A percentile compares a stretch with the other conserved stretches of the same genome.
phyloP scores from a whole-genome alignment of 164 flowering plant species.

The Macadamia integrifolia region DNA sequence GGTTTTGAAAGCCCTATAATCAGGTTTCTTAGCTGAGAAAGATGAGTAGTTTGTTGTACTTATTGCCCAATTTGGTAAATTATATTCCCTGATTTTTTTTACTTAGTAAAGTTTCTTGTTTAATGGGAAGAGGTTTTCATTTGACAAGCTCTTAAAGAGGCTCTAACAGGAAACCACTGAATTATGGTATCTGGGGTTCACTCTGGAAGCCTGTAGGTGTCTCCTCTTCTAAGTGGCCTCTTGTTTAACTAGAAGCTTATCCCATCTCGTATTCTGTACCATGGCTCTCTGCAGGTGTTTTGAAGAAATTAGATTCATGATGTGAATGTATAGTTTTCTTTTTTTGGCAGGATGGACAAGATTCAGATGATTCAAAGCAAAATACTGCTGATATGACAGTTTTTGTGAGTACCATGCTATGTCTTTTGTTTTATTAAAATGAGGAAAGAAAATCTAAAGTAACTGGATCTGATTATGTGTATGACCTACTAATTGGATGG shows the following conservation, averaged over 20 bases:
- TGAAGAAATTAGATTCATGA: not conserved
- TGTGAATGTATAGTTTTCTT: not conserved
- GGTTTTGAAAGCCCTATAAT: no score
- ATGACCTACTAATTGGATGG: not conserved
- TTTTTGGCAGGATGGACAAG: slow-evolving; percentile 47
- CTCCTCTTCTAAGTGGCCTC: no score
- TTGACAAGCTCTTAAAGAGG: no score
- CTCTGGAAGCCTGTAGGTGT: no score
- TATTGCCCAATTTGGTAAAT: no score
- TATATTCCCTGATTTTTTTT: no score
- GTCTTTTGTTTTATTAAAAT: not conserved
- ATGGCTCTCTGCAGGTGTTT: not conserved
- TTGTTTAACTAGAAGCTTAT: not conserved
- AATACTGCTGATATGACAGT: slow-evolving; percentile 55
- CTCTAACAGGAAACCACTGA: no score
- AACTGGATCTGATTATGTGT: not conserved
- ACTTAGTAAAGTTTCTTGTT: no score
- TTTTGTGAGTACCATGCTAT: slow-evolving; percentile 24
- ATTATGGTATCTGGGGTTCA: no score
- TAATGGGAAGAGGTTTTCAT: no score
- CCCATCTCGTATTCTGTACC: not conserved
- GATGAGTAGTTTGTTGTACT: no score
- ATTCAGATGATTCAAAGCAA: slow-evolving; percentile 49
- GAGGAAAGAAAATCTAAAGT: not conserved
- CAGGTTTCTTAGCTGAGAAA: no score